Percentiles rank a stretch among this genome's conserved stretches.
Conservation (phyloP, 305 asterid genomes). For the Vinca major region DNA sequence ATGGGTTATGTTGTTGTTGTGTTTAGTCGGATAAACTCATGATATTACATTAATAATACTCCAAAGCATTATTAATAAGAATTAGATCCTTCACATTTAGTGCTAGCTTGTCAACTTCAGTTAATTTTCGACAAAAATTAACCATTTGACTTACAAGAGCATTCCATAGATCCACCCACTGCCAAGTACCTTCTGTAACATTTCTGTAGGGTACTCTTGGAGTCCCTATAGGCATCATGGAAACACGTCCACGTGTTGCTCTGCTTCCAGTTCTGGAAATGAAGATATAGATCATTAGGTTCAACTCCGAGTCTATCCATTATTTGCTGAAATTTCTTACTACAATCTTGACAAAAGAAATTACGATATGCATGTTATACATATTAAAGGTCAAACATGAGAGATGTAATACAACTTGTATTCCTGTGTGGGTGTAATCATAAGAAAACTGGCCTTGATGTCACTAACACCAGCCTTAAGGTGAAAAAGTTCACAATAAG, state of each 20-base stretch:
- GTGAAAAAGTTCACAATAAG: not conserved
- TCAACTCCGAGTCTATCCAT: conserved; percentile 9
- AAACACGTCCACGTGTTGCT: conserved; percentile 49
- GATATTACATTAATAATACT: too few relatives aligned
- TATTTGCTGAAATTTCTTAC: conserved; percentile 1
- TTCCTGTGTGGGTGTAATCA: not conserved
- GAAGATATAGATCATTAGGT: conserved; percentile 13
- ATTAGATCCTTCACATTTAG: not conserved
- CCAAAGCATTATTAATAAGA: not conserved
- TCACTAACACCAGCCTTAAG: not conserved
- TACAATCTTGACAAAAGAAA: not conserved
- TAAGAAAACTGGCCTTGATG: not conserved
- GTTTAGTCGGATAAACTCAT: not conserved
- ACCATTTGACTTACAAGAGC: conserved; percentile 72
- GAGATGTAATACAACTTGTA: not conserved
- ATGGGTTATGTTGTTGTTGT: too few relatives aligned
- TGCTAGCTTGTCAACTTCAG: not conserved
- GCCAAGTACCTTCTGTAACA: conserved; percentile 68
- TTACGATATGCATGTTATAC: not conserved
- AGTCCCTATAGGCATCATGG: conserved; percentile 94
- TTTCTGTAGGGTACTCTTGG: conserved; percentile 85
- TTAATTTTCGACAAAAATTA: not conserved
- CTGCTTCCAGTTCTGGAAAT: conserved; percentile 35
- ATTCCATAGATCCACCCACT: conserved; percentile 91
- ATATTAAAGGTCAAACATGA: not conserved